Percentiles rank a stretch among this genome's conserved stretches.
Evolutionary conservation across 2,329 filamentous ascomycete genomes (phyloP).

Genomic region (Beauveria bassiana): DNA sequence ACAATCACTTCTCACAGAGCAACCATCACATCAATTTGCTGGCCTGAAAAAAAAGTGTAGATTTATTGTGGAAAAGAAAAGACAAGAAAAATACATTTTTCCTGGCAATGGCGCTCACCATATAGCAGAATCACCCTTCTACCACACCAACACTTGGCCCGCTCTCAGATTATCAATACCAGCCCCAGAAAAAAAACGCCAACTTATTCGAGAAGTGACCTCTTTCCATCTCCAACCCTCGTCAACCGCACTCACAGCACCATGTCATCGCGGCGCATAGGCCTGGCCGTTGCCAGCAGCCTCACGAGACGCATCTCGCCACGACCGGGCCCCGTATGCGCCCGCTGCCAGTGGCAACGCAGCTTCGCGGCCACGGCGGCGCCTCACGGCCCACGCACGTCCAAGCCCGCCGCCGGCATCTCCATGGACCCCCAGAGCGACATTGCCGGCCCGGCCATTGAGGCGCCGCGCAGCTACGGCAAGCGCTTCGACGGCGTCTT

Average conservation of each 20-base stretch:
- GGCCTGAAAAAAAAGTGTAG: too few relatives aligned
- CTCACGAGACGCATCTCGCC: conserved; percentile 19
- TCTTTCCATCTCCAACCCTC: not conserved
- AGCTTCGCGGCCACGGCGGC: conserved; percentile 35
- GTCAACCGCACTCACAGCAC: not conserved
- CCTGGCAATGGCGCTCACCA: not conserved
- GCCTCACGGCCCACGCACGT: conserved; percentile 16
- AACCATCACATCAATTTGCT: too few relatives aligned
- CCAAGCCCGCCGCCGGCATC: conserved; percentile 29
- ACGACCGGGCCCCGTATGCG: conserved; percentile 26
- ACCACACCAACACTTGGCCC: not conserved
- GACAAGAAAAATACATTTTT: not conserved
- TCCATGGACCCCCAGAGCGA: conserved; percentile 30
- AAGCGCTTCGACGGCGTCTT: conserved; percentile 44
- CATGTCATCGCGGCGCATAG: conserved; percentile 27
- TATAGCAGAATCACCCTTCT: not conserved
- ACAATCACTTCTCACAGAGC: too few relatives aligned
- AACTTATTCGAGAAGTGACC: not conserved
- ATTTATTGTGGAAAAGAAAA: too few relatives aligned
- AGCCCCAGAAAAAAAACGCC: conserved; percentile 1
- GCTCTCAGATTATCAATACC: not conserved
- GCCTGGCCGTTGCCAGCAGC: conserved; percentile 20
- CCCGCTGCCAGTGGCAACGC: conserved; percentile 44
- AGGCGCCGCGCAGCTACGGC: conserved; percentile 54
- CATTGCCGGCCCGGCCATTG: conserved; percentile 39